Evolutionary conservation across 2,329 filamentous ascomycete species (phyloP).

Genomic region (Bipolaris gigantea): DNA sequence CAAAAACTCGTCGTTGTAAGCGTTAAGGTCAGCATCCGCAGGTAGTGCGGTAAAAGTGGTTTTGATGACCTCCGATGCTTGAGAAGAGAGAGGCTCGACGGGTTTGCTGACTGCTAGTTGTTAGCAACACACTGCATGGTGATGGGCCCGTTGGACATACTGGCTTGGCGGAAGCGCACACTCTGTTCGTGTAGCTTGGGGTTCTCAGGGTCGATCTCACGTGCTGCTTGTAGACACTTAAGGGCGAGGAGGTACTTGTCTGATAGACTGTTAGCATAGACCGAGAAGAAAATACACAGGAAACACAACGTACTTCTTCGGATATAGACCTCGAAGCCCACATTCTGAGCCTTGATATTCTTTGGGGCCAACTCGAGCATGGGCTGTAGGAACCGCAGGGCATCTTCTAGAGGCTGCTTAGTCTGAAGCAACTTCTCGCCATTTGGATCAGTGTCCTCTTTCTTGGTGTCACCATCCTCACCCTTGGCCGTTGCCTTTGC

Average conservation of each 20-base stretch:
- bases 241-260: slow-evolving; percentile 87
- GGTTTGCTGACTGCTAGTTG: slow-evolving; percentile 29
- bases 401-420: slow-evolving; percentile 78
- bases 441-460: slow-evolving; percentile 86
- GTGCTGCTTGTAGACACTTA: slow-evolving; percentile 77
- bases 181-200: slow-evolving; percentile 76
- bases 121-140: slow-evolving; percentile 8
- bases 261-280: slow-evolving; percentile 43
- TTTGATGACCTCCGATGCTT: slow-evolving; percentile 70
- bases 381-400: slow-evolving; percentile 81
- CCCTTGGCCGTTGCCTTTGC: slow-evolving; percentile 60
- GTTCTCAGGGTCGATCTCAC: slow-evolving; percentile 68
- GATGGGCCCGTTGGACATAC: slow-evolving; percentile 29
- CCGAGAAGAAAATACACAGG: neutral
- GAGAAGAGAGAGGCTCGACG: slow-evolving; percentile 60
- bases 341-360: slow-evolving; percentile 77
- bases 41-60: slow-evolving; percentile 65
- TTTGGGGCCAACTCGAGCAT: slow-evolving; percentile 81
- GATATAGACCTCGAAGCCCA: slow-evolving; percentile 88
- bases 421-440: slow-evolving; percentile 81
- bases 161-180: slow-evolving; percentile 66
- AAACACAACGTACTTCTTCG: slow-evolving; percentile 67
- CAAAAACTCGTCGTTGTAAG: slow-evolving; percentile 69
- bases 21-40: slow-evolving; percentile 59
- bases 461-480: slow-evolving; percentile 69